Evolutionary conservation across 148 eudicot species (phyloP).

Genomic region (Cornus florida): DNA sequence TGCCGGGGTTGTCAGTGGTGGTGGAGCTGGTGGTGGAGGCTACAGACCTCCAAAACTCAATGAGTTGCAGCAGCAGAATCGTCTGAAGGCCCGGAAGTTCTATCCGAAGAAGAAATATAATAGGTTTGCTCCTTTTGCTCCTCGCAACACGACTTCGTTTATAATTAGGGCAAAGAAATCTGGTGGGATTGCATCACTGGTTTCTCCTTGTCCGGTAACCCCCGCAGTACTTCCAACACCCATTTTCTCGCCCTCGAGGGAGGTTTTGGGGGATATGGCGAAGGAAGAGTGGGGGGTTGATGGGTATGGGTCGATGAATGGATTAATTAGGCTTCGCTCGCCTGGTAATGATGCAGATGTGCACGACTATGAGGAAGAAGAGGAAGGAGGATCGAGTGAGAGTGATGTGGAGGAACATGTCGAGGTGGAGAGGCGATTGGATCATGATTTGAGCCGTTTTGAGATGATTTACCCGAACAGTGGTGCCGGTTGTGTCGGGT

Average conservation of each 20-base stretch:
- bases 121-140: conserved; percentile 83
- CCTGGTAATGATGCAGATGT: conserved; percentile 61
- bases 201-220: conserved; percentile 81
- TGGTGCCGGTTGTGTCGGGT: conserved; percentile 54
- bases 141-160: conserved; percentile 81
- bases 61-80: conserved; percentile 77
- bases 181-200: conserved; percentile 81
- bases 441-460: conserved; percentile 90
- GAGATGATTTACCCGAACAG: conserved; percentile 80
- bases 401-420: conserved; percentile 98
- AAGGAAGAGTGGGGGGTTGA: conserved; percentile 99
- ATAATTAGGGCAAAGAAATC: conserved; percentile 86
- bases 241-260: conserved; percentile 79
- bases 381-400: conserved; percentile 77
- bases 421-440: conserved; percentile 95
- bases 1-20: conserved; percentile 12
- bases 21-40: conserved; percentile 29
- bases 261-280: conserved; percentile 90
- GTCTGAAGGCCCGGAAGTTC: conserved; percentile 66
- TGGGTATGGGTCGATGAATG: conserved; percentile 98
- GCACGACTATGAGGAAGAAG: conserved; percentile 70
- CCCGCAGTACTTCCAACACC: conserved; percentile 94
- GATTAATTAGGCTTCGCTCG: conserved; percentile 80
- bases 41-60: conserved; percentile 64
- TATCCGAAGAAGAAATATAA: conserved; percentile 68